These are phyloP conservation scores for Moricandia moricandioides DNA, from an alignment of 345 rosid genomes.

Conservation along the genomic window DNA sequence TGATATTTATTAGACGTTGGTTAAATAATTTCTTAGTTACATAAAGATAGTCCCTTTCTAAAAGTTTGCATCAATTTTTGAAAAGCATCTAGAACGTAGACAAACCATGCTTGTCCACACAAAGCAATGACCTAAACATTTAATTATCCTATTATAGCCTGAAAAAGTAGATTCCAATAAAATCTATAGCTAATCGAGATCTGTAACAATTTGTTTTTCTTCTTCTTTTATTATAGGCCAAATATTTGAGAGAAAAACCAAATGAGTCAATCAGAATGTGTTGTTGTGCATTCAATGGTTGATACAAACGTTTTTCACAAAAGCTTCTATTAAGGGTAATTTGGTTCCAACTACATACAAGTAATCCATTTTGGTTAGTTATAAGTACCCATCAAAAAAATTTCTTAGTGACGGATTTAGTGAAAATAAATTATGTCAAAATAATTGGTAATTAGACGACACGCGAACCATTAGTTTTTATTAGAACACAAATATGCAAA, in stretches of 20 bases:
- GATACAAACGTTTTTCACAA: neutral
- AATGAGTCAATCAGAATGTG: neutral
- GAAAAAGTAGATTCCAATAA: constrained; percentile 19
- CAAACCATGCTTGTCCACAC: constrained; percentile 34
- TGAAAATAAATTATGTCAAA: neutral
- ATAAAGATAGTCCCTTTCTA: constrained; percentile 33
- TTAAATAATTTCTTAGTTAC: constrained; percentile 9
- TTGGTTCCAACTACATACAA: neutral
- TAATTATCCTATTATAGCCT: constrained; percentile 17
- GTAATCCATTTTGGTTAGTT: neutral
- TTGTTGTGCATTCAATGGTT: neutral
- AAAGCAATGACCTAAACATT: constrained; percentile 25
- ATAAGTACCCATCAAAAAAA: neutral
- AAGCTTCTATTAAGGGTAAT: neutral
- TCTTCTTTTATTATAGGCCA: neutral
- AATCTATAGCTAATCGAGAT: constrained; percentile 26
- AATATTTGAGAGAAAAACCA: neutral
- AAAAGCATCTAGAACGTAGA: constrained; percentile 36
- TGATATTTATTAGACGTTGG: neutral
- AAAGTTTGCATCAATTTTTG: constrained; percentile 31
- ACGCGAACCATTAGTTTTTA: no score
- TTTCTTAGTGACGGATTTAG: neutral
- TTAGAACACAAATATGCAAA: neutral
- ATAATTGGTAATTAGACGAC: no score
- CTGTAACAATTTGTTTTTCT: neutral